phyloP scores from a whole-genome alignment of 202 grass and related monocot genomes.

The Sporobolus alterniflorus region DNA sequence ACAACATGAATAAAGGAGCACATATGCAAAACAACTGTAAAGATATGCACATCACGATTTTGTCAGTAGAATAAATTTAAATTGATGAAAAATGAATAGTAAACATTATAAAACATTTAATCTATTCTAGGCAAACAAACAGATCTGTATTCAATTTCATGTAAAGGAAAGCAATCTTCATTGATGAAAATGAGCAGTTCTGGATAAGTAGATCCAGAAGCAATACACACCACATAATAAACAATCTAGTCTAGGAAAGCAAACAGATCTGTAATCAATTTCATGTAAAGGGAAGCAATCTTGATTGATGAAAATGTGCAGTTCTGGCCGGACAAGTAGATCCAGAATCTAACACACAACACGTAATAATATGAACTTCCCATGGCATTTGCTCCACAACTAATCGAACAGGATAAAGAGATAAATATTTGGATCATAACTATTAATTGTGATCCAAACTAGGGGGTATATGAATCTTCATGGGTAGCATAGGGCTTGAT shows the following conservation, averaged over 20 bases:
- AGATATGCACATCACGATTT: neutral
- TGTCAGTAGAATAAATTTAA: neutral
- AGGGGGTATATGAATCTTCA: conserved; percentile 7
- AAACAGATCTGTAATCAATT: too few relatives aligned
- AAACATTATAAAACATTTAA: neutral
- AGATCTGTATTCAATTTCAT: neutral
- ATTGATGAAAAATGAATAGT: neutral
- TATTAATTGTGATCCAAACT: neutral
- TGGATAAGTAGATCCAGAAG: conserved; percentile 5
- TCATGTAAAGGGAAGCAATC: too few relatives aligned
- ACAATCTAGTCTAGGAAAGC: too few relatives aligned
- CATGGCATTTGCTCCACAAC: neutral
- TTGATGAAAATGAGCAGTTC: neutral
- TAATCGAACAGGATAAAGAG: neutral
- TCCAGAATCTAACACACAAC: too few relatives aligned
- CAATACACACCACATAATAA: conserved; percentile 10
- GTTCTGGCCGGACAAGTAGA: too few relatives aligned
- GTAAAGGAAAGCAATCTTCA: neutral
- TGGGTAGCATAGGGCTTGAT: conserved; percentile 1
- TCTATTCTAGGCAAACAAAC: neutral
- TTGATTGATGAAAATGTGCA: too few relatives aligned
- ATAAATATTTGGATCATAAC: neutral
- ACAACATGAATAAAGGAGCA: neutral
- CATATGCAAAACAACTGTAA: neutral
- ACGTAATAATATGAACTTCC: neutral